A percentile compares a stretch with the other conserved stretches of the same genome.
Evolutionary conservation across 176 grass and related monocot species (phyloP).

Genomic region (Juncus inflexus): DNA sequence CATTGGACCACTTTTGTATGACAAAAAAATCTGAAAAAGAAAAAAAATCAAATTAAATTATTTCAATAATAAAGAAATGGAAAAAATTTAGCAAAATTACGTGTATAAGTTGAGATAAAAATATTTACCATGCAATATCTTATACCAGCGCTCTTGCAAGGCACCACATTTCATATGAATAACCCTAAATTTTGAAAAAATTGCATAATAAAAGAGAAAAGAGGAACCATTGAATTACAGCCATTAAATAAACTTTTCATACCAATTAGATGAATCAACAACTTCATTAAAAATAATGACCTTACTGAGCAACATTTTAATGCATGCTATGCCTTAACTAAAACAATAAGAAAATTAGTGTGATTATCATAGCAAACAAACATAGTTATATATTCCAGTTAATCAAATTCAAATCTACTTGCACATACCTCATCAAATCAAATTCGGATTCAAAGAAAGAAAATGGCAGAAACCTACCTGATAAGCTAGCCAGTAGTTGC

Average conservation of each 20-base stretch:
- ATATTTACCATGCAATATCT: slow-evolving; percentile 82
- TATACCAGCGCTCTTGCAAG: slow-evolving; percentile 81
- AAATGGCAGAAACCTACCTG: slow-evolving; percentile 40
- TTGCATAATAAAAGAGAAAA: background rate
- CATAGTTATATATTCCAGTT: too few relatives aligned
- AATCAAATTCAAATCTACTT: too few relatives aligned
- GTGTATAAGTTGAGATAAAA: slow-evolving; percentile 1
- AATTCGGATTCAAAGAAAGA: slow-evolving; percentile 49
- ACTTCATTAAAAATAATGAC: too few relatives aligned
- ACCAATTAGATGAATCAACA: too few relatives aligned
- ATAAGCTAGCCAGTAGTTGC: slow-evolving; percentile 45
- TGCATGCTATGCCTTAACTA: too few relatives aligned
- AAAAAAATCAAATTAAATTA: background rate
- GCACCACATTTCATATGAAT: slow-evolving; percentile 91
- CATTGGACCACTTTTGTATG: slow-evolving; percentile 75
- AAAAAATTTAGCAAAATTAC: too few relatives aligned
- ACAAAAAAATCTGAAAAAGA: slow-evolving; percentile 81
- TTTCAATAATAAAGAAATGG: background rate
- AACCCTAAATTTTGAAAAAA: slow-evolving; percentile 41
- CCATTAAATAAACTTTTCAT: background rate
- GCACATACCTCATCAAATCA: too few relatives aligned
- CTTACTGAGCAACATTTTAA: too few relatives aligned
- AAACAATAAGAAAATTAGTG: too few relatives aligned
- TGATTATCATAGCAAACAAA: too few relatives aligned
- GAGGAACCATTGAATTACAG: background rate